Conservation (phyloP, 139 green algal species). For the Desmodesmus armatus region DNA sequence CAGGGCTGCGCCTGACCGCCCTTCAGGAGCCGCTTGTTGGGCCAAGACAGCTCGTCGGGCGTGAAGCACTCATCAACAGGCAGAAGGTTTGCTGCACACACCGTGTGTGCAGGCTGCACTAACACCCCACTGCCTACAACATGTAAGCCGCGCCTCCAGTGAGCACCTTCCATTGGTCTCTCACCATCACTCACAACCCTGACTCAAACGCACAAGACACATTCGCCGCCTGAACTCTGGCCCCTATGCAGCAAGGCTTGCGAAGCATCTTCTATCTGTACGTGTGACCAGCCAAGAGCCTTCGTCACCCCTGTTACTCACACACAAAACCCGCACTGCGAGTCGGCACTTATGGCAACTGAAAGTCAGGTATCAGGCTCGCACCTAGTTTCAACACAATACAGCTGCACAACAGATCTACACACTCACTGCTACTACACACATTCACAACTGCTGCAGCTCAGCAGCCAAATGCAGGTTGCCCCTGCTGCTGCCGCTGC, state of each 20-base stretch:
- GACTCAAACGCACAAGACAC: no score
- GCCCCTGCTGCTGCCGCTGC: slow-evolving; percentile 16
- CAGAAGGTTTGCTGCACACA: no score
- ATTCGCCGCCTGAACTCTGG: neutral
- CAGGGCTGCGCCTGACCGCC: no score
- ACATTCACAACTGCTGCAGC: neutral
- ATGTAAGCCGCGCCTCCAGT: no score
- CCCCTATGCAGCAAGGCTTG: neutral
- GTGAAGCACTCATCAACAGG: no score
- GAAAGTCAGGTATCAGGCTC: no score
- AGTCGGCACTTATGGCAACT: neutral
- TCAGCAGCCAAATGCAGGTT: neutral
- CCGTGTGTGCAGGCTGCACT: no score
- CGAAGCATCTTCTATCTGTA: neutral
- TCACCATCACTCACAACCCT: no score
- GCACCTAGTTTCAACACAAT: neutral
- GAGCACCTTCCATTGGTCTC: no score
- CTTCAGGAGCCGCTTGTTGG: no score
- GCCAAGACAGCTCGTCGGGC: no score
- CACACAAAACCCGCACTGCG: neutral
- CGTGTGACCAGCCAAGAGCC: neutral
- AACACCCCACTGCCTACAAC: no score
- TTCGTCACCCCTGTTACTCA: neutral
- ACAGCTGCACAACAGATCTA: neutral
- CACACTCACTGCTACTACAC: neutral